A percentile compares a stretch with the other conserved stretches of the same genome.
These are phyloP conservation scores for Tulasnella sp. DNA, from an alignment of 768 basidiomycete genomes.

Conservation along the genomic window DNA sequence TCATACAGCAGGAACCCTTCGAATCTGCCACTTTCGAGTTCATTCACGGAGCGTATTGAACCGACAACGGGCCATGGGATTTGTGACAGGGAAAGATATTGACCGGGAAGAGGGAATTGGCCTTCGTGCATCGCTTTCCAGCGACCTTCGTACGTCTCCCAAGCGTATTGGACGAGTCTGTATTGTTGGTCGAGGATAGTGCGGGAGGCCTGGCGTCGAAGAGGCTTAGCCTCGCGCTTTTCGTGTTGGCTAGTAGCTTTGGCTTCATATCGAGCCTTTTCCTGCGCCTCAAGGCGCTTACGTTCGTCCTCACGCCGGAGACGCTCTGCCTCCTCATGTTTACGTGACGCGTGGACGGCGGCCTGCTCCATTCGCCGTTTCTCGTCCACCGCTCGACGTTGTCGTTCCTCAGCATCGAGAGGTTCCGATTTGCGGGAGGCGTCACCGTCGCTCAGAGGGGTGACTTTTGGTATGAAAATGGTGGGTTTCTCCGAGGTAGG, in stretches of 20 bases:
- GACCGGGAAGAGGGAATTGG: not conserved
- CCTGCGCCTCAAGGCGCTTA: not conserved
- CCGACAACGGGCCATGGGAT: constrained; percentile 30
- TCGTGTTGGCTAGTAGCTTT: not conserved
- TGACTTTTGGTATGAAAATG: not conserved
- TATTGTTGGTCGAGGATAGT: not conserved
- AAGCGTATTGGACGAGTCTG: constrained; percentile 12
- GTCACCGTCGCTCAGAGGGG: not conserved
- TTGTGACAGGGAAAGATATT: constrained; percentile 17
- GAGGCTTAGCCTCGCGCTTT: constrained; percentile 2
- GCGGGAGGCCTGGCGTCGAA: not conserved
- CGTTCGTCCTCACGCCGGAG: not conserved
- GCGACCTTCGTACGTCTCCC: constrained; percentile 25
- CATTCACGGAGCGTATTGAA: constrained; percentile 6
- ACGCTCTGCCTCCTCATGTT: not conserved
- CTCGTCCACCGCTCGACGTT: constrained; percentile 16
- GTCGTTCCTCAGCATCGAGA: not conserved
- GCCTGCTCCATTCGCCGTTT: constrained; percentile 19
- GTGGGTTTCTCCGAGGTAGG: not conserved
- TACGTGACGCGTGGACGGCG: not conserved
- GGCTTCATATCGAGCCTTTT: not conserved
- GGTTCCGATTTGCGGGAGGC: not conserved
- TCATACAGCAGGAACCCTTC: constrained; percentile 24
- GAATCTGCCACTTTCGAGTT: constrained; percentile 18
- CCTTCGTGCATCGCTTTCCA: constrained; percentile 22